Evolutionary conservation across 805 yeast species (phyloP).

Genomic region (Teunomyces stri): DNA sequence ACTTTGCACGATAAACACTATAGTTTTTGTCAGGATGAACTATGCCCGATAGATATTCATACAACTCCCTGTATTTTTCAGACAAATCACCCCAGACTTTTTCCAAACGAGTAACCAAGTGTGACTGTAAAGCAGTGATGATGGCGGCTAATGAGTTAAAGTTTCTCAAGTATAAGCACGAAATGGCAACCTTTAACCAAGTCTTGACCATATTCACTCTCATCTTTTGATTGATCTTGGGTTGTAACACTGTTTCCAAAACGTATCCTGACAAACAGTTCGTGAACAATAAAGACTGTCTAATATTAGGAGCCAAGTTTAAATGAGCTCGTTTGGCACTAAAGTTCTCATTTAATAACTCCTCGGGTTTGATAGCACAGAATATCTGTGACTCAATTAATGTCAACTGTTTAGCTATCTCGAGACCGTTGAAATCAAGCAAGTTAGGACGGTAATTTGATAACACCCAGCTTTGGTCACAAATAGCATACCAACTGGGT

Average conservation of each 20-base stretch:
- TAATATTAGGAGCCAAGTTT: slow-evolving; percentile 61
- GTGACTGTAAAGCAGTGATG: slow-evolving; percentile 73
- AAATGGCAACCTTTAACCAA: slow-evolving; percentile 73
- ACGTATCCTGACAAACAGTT: slow-evolving; percentile 72
- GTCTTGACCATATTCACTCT: slow-evolving; percentile 56
- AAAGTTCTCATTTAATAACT: slow-evolving; percentile 62
- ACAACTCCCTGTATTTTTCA: slow-evolving; percentile 59
- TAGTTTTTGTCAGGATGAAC: slow-evolving; percentile 77
- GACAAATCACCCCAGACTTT: slow-evolving; percentile 58
- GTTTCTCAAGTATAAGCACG: slow-evolving; percentile 70
- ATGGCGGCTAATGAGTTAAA: slow-evolving; percentile 79
- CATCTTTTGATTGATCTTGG: slow-evolving; percentile 45
- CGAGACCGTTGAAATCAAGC: slow-evolving; percentile 64
- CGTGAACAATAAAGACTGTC: slow-evolving; percentile 62
- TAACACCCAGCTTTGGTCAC: slow-evolving; percentile 58
- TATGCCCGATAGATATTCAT: slow-evolving; percentile 61
- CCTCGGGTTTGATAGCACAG: slow-evolving; percentile 61
- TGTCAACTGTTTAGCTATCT: slow-evolving; percentile 74
- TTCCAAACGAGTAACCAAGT: slow-evolving; percentile 61
- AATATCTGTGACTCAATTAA: slow-evolving; percentile 67
- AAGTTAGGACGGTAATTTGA: slow-evolving; percentile 52
- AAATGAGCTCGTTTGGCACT: slow-evolving; percentile 57
- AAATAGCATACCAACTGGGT: slow-evolving; percentile 47
- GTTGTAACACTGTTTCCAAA: slow-evolving; percentile 62
- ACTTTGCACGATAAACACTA: slow-evolving; percentile 61